Conservation (phyloP, 176 grass and related monocot species). For the Triticum urartu region DNA sequence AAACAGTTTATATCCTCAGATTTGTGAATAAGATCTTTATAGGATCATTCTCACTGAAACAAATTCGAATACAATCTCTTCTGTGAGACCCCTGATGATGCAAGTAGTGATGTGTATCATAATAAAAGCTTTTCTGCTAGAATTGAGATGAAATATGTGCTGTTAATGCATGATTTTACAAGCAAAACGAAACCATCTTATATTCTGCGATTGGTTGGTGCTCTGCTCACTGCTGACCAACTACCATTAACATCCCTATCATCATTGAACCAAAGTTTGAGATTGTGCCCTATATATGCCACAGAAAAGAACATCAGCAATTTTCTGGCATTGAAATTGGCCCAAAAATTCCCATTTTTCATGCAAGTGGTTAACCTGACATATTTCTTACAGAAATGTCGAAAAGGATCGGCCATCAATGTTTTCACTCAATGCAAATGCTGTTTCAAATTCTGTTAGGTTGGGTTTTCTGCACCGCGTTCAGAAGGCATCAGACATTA, state of each 20-base stretch:
- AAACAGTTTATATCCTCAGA: neutral
- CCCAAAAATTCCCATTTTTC: neutral
- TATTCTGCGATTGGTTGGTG: neutral
- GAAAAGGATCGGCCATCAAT: too few relatives aligned
- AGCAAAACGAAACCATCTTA: neutral
- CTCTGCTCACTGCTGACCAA: neutral
- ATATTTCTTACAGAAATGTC: too few relatives aligned
- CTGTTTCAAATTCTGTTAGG: neutral
- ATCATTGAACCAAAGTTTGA: neutral
- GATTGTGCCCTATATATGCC: neutral
- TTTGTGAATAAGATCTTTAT: slow-evolving; percentile 38
- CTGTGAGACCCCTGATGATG: neutral
- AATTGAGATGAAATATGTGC: neutral
- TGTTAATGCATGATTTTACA: neutral
- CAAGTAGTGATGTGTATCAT: neutral
- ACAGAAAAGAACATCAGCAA: neutral
- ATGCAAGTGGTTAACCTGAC: too few relatives aligned
- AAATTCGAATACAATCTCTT: neutral
- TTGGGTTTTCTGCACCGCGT: neutral
- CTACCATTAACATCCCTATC: neutral
- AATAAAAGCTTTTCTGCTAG: neutral
- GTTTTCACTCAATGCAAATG: neutral
- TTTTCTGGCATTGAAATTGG: slow-evolving; percentile 4
- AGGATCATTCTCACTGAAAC: neutral
- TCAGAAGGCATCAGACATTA: neutral